A percentile compares a stretch with the other conserved stretches of the same genome.
These are phyloP conservation scores for Hypholoma sublateritium DNA, from an alignment of 768 basidiomycete species.

Conservation along the genomic window DNA sequence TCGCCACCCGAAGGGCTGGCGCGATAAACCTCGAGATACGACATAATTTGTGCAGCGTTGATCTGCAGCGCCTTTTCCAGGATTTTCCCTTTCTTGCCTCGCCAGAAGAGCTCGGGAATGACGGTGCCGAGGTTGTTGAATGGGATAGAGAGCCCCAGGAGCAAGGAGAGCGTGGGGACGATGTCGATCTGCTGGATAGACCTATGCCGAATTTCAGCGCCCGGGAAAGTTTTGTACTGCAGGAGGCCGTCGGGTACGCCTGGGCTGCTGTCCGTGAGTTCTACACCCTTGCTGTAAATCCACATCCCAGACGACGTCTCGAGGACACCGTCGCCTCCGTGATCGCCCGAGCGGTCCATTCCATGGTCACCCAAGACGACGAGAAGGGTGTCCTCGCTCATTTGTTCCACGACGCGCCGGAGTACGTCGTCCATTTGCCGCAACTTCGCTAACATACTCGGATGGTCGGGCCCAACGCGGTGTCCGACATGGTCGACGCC, in stretches of 20 bases:
- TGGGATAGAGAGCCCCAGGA: conserved; percentile 91
- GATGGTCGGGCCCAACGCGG: conserved; percentile 86
- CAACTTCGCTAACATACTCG: conserved; percentile 83
- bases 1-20: conserved; percentile 68
- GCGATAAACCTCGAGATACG: conserved; percentile 78
- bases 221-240: conserved; percentile 61
- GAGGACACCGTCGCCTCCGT: conserved; percentile 85
- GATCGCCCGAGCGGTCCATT: conserved; percentile 93
- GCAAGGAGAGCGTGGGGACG: conserved; percentile 82
- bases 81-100: conserved; percentile 34
- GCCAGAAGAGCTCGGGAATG: conserved; percentile 89
- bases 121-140: conserved; percentile 92
- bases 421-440: conserved; percentile 86
- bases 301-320: conserved; percentile 88
- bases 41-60: conserved; percentile 74
- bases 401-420: conserved; percentile 60
- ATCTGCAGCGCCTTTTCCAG: conserved; percentile 62
- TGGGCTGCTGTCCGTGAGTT: conserved; percentile 37
- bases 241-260: conserved; percentile 50
- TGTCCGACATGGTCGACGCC: conserved; percentile 98
- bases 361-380: conserved; percentile 96
- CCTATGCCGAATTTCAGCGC: conserved; percentile 52
- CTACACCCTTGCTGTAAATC: conserved; percentile 83
- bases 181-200: conserved; percentile 92
- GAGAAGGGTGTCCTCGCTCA: conserved; percentile 89